phyloP scores from a whole-genome alignment of 2,329 filamentous ascomycete genomes.

The Fusarium poae region DNA sequence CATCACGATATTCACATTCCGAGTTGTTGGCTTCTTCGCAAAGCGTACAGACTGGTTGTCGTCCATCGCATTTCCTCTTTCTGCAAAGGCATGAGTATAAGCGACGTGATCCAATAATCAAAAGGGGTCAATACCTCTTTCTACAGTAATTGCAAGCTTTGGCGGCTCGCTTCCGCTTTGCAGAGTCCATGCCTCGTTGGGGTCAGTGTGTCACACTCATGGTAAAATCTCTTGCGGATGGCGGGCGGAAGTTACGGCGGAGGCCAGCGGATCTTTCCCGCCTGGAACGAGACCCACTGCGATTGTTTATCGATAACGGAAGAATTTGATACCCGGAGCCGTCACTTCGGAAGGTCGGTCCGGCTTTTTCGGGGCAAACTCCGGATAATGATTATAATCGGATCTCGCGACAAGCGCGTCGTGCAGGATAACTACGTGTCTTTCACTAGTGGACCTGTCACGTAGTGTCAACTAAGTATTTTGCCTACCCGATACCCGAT shows the following conservation, averaged over 20 bases:
- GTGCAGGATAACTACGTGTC: neutral
- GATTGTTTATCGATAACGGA: neutral
- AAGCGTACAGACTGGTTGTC: constrained; percentile 37
- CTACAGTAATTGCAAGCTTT: constrained; percentile 44
- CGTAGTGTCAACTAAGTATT: neutral
- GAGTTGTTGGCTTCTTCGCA: constrained; percentile 42
- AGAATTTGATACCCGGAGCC: neutral
- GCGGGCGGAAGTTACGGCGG: constrained; percentile 27
- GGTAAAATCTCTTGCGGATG: constrained; percentile 31
- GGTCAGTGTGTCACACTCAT: constrained; percentile 11
- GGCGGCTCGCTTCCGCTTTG: constrained; percentile 44
- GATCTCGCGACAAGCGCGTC: neutral
- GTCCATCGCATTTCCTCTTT: constrained; percentile 42
- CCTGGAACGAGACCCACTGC: neutral
- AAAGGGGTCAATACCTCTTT: constrained; percentile 23
- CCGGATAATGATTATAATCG: neutral
- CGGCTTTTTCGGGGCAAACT: neutral
- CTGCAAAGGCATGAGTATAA: neutral
- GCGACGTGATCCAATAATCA: no score
- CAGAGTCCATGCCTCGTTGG: constrained; percentile 31
- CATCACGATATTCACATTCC: constrained; percentile 38
- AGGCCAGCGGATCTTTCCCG: constrained; percentile 31
- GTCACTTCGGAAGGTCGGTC: neutral
- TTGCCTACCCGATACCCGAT: neutral
- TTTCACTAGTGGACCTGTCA: no score